phyloP scores from a whole-genome alignment of 2,329 filamentous ascomycete species.

The Macrophomina tecta region DNA sequence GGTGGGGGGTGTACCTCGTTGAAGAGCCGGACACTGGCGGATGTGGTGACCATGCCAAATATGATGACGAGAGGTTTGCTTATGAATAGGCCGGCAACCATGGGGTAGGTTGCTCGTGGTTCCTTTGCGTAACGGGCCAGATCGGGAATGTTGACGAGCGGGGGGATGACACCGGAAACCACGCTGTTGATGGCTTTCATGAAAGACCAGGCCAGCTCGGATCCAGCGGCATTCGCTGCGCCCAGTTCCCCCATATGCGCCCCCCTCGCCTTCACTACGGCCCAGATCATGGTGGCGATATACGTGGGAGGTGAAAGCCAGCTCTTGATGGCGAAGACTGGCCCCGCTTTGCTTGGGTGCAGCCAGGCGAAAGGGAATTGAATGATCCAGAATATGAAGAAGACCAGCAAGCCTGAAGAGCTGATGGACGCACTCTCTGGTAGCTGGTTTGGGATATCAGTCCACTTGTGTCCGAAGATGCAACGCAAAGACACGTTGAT shows the following conservation, averaged over 20 bases:
- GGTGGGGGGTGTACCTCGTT: constrained; percentile 36
- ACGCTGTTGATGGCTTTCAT: constrained; percentile 21
- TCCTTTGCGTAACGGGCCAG: constrained; percentile 42
- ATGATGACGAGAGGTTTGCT: constrained; percentile 47
- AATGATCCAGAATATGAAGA: constrained; percentile 40
- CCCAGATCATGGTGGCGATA: constrained; percentile 12
- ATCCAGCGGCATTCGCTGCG: not conserved
- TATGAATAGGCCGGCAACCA: constrained; percentile 42
- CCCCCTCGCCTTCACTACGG: not conserved
- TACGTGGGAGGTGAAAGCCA: constrained; percentile 3
- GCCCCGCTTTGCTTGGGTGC: constrained; percentile 10
- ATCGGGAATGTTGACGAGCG: constrained; percentile 46
- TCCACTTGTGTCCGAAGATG: constrained; percentile 44
- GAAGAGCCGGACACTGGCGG: constrained; percentile 37
- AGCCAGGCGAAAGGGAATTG: constrained; percentile 43
- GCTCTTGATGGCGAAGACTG: constrained; percentile 3
- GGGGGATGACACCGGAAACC: constrained; percentile 33
- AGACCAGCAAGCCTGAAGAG: constrained; percentile 44
- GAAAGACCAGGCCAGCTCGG: constrained; percentile 8
- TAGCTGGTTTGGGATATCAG: constrained; percentile 48
- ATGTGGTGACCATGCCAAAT: constrained; percentile 44
- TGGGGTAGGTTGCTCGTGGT: constrained; percentile 33
- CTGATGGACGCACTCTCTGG: constrained; percentile 48
- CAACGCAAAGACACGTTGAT: constrained; percentile 37
- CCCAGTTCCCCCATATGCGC: not conserved